phyloP scores from a whole-genome alignment of 768 basidiomycete genomes.

The Lanmaoa rubissima region DNA sequence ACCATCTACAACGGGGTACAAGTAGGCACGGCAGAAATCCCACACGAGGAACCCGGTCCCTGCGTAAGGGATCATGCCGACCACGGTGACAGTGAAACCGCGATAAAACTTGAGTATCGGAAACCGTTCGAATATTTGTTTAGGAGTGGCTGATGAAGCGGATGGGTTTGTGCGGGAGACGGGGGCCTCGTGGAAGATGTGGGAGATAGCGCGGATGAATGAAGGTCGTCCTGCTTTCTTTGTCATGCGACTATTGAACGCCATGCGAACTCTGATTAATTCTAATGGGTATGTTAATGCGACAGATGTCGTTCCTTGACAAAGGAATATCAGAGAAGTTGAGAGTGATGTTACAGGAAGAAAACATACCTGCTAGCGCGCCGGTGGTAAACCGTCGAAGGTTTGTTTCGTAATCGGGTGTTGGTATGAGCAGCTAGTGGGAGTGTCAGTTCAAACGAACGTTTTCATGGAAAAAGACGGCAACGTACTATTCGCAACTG shows the following conservation, averaged over 20 bases:
- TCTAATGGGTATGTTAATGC: constrained; percentile 95
- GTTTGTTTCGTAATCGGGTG: constrained; percentile 73
- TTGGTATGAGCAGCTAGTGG: constrained; percentile 80
- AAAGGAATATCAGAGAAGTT: neutral
- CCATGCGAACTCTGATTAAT: constrained; percentile 92
- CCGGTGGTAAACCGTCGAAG: constrained; percentile 81
- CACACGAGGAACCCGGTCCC: constrained; percentile 93
- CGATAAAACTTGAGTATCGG: constrained; percentile 92
- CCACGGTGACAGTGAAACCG: constrained; percentile 90
- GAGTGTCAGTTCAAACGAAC: neutral
- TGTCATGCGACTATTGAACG: constrained; percentile 47
- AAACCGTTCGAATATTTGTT: constrained; percentile 52
- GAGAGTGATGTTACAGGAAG: neutral
- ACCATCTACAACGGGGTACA: constrained; percentile 47
- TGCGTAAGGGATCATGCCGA: constrained; percentile 94
- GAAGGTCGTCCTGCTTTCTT: constrained; percentile 41
- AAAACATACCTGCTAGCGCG: constrained; percentile 71
- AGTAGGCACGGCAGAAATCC: constrained; percentile 67
- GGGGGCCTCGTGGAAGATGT: constrained; percentile 71
- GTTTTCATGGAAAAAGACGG: neutral
- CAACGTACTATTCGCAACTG: constrained; percentile 68
- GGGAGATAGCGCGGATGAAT: constrained; percentile 51
- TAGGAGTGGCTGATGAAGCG: constrained; percentile 16
- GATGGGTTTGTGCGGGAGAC: constrained; percentile 20
- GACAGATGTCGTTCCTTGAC: constrained; percentile 79